Percentiles rank a stretch among this genome's conserved stretches.
phyloP scores from a whole-genome alignment of 2,329 filamentous ascomycete species.

The Claviceps pazoutovae region DNA sequence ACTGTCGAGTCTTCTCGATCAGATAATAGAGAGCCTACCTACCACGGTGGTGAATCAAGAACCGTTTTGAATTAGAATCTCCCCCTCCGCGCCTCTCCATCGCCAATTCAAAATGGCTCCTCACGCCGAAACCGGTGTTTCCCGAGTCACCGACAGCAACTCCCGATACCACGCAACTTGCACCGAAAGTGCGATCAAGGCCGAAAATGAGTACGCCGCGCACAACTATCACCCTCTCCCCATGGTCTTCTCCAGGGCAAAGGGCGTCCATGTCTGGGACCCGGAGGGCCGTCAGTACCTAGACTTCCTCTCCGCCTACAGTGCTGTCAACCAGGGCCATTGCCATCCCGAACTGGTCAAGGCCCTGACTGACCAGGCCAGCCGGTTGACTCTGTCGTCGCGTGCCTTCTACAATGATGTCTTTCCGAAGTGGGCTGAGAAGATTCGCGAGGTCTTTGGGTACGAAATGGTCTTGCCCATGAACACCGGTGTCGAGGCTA shows the following conservation, averaged over 20 bases:
- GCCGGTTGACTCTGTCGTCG: slow-evolving; percentile 79
- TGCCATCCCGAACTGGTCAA: slow-evolving; percentile 94
- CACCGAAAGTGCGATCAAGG: slow-evolving; percentile 62
- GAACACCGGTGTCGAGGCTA: slow-evolving; percentile 94
- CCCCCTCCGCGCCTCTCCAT: background rate
- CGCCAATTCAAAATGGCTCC: slow-evolving; percentile 37
- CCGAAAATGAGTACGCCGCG: slow-evolving; percentile 74
- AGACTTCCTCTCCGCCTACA: slow-evolving; percentile 96
- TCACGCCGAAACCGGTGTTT: slow-evolving; percentile 34
- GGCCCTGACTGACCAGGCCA: slow-evolving; percentile 77
- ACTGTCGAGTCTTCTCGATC: background rate
- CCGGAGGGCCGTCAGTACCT: slow-evolving; percentile 91
- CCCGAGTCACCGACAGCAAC: slow-evolving; percentile 13
- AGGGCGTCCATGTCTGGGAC: slow-evolving; percentile 87
- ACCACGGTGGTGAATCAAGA: background rate
- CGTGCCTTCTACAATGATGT: slow-evolving; percentile 98
- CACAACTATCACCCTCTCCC: slow-evolving; percentile 99
- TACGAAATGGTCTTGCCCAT: slow-evolving; percentile 98
- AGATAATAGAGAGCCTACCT: background rate
- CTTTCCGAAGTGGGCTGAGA: slow-evolving; percentile 89
- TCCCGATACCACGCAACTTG: slow-evolving; percentile 60
- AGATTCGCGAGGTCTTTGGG: slow-evolving; percentile 75
- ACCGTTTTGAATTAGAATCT: background rate
- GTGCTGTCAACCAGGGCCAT: slow-evolving; percentile 94
- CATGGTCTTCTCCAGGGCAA: slow-evolving; percentile 77